Conservation (phyloP, 768 basidiomycete genomes). For the Symmetrospora coprosmae region DNA sequence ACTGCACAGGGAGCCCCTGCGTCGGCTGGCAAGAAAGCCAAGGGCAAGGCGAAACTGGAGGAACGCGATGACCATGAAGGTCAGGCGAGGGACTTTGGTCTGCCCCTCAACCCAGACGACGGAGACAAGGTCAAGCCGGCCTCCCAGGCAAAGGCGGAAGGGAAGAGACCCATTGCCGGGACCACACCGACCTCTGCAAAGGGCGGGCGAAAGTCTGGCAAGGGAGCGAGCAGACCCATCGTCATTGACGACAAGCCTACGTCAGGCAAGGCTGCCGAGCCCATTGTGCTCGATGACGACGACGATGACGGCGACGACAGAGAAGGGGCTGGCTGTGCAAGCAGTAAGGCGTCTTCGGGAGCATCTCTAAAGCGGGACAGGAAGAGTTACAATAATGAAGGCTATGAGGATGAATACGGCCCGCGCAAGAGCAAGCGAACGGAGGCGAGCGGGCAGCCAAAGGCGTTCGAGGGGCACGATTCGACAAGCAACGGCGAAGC, state of each 20-base stretch:
- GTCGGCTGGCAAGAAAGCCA: not conserved
- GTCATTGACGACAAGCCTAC: not conserved
- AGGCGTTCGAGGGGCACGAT: no score
- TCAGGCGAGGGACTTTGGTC: not conserved
- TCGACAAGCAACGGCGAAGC: not conserved
- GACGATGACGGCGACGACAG: not conserved
- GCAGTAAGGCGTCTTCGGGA: no score
- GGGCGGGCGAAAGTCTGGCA: no score
- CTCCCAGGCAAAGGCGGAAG: not conserved
- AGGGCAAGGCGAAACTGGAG: not conserved
- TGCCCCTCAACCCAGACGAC: constrained; percentile 13
- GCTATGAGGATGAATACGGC: no score
- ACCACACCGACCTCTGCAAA: no score
- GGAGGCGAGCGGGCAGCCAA: no score
- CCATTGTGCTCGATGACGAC: not conserved
- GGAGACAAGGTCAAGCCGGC: not conserved
- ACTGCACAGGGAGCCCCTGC: not conserved
- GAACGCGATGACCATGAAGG: not conserved
- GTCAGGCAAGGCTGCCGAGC: not conserved
- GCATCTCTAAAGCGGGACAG: no score
- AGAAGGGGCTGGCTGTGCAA: not conserved
- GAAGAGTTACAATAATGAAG: no score
- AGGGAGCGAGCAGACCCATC: no score
- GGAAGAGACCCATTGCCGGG: no score
- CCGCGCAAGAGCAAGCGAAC: no score